Percentiles rank a stretch among this genome's conserved stretches.
Conservation (phyloP, 2,329 filamentous ascomycete genomes). For the Hirsutella minnesotensis region DNA sequence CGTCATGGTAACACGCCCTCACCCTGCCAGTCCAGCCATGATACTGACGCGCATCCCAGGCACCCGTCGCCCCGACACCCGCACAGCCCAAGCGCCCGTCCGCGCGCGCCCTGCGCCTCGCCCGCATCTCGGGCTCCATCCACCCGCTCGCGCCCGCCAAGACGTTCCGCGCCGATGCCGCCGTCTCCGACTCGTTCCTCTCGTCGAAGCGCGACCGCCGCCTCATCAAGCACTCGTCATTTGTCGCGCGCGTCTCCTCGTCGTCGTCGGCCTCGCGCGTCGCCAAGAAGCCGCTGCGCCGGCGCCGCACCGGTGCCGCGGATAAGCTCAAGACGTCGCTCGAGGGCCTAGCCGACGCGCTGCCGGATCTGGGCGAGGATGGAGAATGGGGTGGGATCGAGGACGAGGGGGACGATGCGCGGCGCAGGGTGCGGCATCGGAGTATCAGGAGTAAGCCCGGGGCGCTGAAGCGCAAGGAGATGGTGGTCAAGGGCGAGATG, state of each 20-base stretch:
- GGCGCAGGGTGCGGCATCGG: conserved; percentile 57
- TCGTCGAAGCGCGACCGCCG: conserved; percentile 76
- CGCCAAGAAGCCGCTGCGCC: conserved; percentile 13
- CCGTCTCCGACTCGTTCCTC: conserved; percentile 46
- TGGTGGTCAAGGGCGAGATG: conserved; percentile 67
- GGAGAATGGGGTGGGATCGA: conserved; percentile 11
- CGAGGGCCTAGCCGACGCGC: conserved; percentile 64
- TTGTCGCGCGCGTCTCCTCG: conserved; percentile 67
- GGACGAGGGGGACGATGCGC: conserved; percentile 29
- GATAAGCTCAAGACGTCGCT: conserved; percentile 73
- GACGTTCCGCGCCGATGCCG: conserved; percentile 37
- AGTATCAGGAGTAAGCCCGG: conserved; percentile 66
- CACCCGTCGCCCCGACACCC: conserved; percentile 10
- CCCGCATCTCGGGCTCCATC: conserved; percentile 35
- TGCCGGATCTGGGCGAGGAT: conserved; percentile 47
- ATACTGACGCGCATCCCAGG: background rate
- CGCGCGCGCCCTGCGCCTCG: conserved; percentile 42
- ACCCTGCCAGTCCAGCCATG: too few relatives aligned
- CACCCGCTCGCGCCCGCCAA: conserved; percentile 40
- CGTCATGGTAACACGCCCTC: background rate
- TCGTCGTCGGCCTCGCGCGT: conserved; percentile 35
- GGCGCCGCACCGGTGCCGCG: conserved; percentile 40
- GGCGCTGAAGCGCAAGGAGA: conserved; percentile 73
- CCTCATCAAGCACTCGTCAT: conserved; percentile 65
- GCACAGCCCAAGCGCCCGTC: conserved; percentile 32